Evolutionary conservation across 2,329 filamentous ascomycete genomes (phyloP).

Genomic region (Ophiostoma sp.): DNA sequence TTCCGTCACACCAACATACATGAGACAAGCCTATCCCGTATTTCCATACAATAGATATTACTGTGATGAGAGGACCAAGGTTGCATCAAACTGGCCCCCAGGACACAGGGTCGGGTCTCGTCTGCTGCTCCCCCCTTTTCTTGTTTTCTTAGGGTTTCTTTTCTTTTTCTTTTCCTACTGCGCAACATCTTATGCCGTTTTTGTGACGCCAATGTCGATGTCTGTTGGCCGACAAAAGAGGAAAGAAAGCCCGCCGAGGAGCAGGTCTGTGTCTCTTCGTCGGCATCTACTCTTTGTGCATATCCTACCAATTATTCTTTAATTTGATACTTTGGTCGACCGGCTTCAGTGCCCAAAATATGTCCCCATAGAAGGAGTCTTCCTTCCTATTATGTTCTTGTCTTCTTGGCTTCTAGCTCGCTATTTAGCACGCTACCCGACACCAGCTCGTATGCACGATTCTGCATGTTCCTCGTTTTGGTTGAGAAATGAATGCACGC

Average conservation of each 20-base stretch:
- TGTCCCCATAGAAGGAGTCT: neutral
- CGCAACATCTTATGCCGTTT: neutral
- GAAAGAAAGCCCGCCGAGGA: conserved; percentile 9
- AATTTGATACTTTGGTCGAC: too few species aligned
- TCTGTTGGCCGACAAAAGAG: neutral
- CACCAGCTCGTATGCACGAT: neutral
- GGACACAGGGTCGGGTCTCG: conserved; percentile 7
- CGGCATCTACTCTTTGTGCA: neutral
- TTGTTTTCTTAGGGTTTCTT: neutral
- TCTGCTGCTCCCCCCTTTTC: neutral
- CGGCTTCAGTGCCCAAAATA: too few species aligned
- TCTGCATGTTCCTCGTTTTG: neutral
- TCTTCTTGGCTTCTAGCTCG: neutral
- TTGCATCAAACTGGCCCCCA: neutral
- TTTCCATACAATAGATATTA: neutral
- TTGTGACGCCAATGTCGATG: too few species aligned
- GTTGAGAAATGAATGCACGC: neutral
- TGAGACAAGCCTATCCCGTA: neutral
- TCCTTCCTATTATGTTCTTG: neutral
- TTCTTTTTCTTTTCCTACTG: neutral
- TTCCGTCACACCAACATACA: neutral
- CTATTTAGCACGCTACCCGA: neutral
- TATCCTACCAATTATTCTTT: too few species aligned
- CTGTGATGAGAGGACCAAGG: neutral
- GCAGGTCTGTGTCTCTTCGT: neutral